These are phyloP conservation scores for Vigna radiata DNA, from an alignment of 306 rosid genomes.

Conservation along the genomic window DNA sequence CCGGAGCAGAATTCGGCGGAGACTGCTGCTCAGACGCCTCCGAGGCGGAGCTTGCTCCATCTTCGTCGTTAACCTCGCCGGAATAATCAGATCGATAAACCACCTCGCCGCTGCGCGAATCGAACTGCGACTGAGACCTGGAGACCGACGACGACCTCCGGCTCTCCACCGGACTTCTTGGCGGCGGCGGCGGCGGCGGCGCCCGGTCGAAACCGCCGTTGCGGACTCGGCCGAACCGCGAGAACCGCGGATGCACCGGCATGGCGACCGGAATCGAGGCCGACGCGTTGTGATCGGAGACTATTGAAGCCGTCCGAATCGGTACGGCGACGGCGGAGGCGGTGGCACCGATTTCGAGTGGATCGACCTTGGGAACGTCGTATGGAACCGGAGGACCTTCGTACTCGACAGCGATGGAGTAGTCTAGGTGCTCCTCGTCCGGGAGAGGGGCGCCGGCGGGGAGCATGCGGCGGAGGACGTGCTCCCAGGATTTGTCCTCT, in stretches of 20 bases:
- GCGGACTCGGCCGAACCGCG: constrained; percentile 56
- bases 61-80: constrained; percentile 41
- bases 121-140: constrained; percentile 48
- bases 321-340: constrained; percentile 42
- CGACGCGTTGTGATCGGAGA: constrained; percentile 47
- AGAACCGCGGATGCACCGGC: constrained; percentile 55
- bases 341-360: constrained; percentile 53
- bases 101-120: constrained; percentile 54
- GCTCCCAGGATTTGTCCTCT: constrained; percentile 65
- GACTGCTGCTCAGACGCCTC: background rate
- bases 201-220: constrained; percentile 53
- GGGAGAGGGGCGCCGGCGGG: constrained; percentile 86
- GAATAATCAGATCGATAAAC: constrained; percentile 50
- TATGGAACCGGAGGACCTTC: constrained; percentile 74
- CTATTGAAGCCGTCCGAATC: constrained; percentile 45
- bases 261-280: constrained; percentile 63
- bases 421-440: constrained; percentile 84
- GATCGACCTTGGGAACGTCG: constrained; percentile 79
- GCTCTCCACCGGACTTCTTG: constrained; percentile 58
- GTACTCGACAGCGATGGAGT: constrained; percentile 82
- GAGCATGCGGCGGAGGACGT: constrained; percentile 71
- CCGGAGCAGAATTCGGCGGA: constrained; percentile 40
- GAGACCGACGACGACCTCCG: constrained; percentile 65
- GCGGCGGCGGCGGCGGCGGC: constrained; percentile 13
- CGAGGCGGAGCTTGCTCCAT: constrained; percentile 46